Conservation (phyloP, 192 early-diverging fungal species). For the Oehlia diaphana region DNA sequence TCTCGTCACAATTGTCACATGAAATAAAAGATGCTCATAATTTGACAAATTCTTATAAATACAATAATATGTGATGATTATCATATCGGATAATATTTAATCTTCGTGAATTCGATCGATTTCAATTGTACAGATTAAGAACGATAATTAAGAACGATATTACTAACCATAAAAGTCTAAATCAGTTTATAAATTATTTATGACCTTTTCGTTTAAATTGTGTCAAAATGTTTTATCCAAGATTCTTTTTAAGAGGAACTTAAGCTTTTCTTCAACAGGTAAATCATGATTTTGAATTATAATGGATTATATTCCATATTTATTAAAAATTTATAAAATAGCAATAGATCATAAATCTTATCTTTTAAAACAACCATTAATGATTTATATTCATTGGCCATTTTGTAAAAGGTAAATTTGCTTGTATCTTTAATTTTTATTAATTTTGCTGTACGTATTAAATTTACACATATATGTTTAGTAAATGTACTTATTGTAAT, state of each 20-base stretch:
- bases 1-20: too few relatives aligned
- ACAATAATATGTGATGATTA: too few relatives aligned
- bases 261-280: background rate
- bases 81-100: too few relatives aligned
- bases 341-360: background rate
- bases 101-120: too few relatives aligned
- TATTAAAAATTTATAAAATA: background rate
- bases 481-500: conserved; percentile 60
- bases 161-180: too few relatives aligned
- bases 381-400: conserved; percentile 60
- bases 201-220: background rate
- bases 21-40: too few relatives aligned
- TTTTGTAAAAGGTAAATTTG: conserved; percentile 50
- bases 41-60: too few relatives aligned
- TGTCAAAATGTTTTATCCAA: background rate
- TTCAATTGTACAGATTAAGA: too few relatives aligned
- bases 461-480: background rate
- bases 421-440: too few relatives aligned
- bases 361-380: conserved; percentile 35
- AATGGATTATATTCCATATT: background rate
- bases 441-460: background rate
- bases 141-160: too few relatives aligned
- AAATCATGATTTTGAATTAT: background rate
- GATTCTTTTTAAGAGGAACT: background rate
- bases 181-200: background rate